These are phyloP conservation scores for Colletotrichum phormii DNA, from an alignment of 2,329 filamentous ascomycete genomes.

Conservation along the genomic window DNA sequence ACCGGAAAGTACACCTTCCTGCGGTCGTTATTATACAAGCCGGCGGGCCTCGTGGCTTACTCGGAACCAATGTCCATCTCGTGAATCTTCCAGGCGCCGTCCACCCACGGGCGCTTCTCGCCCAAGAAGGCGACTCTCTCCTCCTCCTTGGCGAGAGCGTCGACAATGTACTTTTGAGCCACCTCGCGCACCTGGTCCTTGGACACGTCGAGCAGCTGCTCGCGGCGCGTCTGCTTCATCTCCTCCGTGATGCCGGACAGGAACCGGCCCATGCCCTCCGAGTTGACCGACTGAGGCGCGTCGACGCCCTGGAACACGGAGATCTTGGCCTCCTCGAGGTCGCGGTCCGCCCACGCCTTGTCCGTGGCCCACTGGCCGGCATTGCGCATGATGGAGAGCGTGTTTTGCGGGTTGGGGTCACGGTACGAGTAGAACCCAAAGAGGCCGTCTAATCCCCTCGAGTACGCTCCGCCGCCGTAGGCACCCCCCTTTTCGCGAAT, in stretches of 20 bases:
- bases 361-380: slow-evolving; percentile 87
- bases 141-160: slow-evolving; percentile 68
- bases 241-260: slow-evolving; percentile 86
- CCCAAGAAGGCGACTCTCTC: slow-evolving; percentile 82
- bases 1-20: neutral
- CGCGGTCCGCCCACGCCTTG: slow-evolving; percentile 82
- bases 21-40: neutral
- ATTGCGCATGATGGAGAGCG: slow-evolving; percentile 83
- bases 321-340: slow-evolving; percentile 96
- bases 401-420: slow-evolving; percentile 93
- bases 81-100: slow-evolving; percentile 77
- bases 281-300: slow-evolving; percentile 86
- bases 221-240: slow-evolving; percentile 87
- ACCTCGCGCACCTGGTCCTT: slow-evolving; percentile 82
- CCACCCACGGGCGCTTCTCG: slow-evolving; percentile 83
- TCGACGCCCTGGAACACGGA: slow-evolving; percentile 93
- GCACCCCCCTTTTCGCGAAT: slow-evolving; percentile 98
- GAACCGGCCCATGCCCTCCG: slow-evolving; percentile 89
- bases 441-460: slow-evolving; percentile 80
- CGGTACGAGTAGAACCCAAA: slow-evolving; percentile 98
- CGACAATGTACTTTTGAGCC: slow-evolving; percentile 84
- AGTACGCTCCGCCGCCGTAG: slow-evolving; percentile 92
- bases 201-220: slow-evolving; percentile 87
- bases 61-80: slow-evolving; percentile 74
- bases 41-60: slow-evolving; percentile 36